Evolutionary conservation across 2,329 filamentous ascomycete species (phyloP), one percentile per base, ranked within the genome.

Genomic region (Dendrostoma leiphaemia): DNA sequence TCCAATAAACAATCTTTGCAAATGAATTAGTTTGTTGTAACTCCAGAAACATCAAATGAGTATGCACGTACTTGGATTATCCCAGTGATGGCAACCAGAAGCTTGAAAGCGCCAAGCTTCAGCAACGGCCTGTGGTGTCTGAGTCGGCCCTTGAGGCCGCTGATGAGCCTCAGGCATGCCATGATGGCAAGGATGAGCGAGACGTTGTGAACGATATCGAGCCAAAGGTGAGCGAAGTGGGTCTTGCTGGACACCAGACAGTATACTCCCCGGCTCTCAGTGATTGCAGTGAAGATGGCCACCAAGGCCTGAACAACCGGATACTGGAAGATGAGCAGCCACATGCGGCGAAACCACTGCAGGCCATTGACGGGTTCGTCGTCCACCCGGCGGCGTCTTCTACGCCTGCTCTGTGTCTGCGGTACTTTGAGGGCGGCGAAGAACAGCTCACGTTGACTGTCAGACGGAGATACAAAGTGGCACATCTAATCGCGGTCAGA

Each of bases 321-420:
- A 40, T 73, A 75, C 60, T 77, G 74, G 38, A 76, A 71, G 34
- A 75, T 64, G 10, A 60, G 54, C 49, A 71, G 57, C 66, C 67
- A 74, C 34, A 60, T 53, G 19, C 52, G 47, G 26, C 63, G 54
- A 50, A 70, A 62, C 69, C 69, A 74, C 17, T 59, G 58, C 15
- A 67, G 57, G 5, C 67, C 70, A 34, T 69, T 61, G n/a, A 52
- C 54, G 37, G 48, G 54, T 15, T 56, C 60, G 5, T 62, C 57
- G 3, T 55, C 58, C 21, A 24, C 44, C n/a, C 53, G 29, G 19
- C 26, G 41, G 17, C 53, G 29, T 4, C 43, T 26, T 1, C 17
- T 34, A 7, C 19, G n/a, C 12, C 19, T 69, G 10, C 50, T 53
- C 45, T 65, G 68, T 47, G 64, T 65, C 46, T 61, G 62, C 9